Evolutionary conservation across 257 asterid genomes (phyloP), one percentile per base, ranked within the genome.

Genomic region (Ilex aquifolium): DNA sequence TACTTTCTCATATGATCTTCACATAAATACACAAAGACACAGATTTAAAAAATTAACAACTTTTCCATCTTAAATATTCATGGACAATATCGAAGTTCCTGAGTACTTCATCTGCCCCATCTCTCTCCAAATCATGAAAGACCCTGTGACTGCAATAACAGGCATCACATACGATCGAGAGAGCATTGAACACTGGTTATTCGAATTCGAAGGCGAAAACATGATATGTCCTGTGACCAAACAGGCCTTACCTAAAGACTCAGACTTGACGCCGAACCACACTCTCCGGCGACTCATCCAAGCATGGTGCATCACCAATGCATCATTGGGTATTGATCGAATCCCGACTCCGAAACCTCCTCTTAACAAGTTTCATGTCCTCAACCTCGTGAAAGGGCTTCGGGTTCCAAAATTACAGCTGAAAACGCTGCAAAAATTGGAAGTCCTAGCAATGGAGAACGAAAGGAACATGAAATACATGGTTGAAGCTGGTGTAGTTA

Each of bases 81-180:
- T 75, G 87, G 85, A 67, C 14, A 54, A 62, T 53, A 36, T 57
- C 13, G 85, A 84, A 69, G 61, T 82, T n/a, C 96, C 94, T 0
- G 78, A 83, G 39, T 72, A 74, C 57, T 88, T 88, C 69, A 62
- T 83, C 44, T 87, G 95, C 32, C 90, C 90, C 0, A 82, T 84
- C 65, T 80, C 95, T 0, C 78, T 87, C 2, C 82, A 87, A 6
- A 79, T 80, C 61, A 87, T 84, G 93, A 79, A 77, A 64, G 92
- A 84, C 61, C 95, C 92, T 0, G 90, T 87, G 2, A 87, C 92
- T 0, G 67, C 81, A 2, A 13, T 56, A 0, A 71, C 95, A 0
- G 92, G 95, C 4, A 87, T 87, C 44, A 80, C 95, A 13, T 87
- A 87, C 63, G 95, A 87, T 53, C 74, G 90, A 4, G 85, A 77